A percentile compares a stretch with the other conserved stretches of the same genome.
These are phyloP conservation scores for Penicillium crystallinum DNA, from an alignment of 495 filamentous ascomycete species.

Conservation along the genomic window DNA sequence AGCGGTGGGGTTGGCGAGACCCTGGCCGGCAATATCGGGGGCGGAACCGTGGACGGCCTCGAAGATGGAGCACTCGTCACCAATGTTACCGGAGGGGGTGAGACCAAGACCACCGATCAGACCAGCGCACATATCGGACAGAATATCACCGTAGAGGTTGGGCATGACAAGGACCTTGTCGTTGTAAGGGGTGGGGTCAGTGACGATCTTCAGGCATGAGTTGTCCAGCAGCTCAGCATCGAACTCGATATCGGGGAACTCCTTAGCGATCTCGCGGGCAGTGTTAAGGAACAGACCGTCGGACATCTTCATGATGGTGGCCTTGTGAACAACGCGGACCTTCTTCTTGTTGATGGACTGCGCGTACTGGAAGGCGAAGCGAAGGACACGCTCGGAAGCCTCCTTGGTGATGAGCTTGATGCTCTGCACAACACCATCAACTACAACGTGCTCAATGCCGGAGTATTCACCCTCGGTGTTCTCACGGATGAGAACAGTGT, in stretches of 20 bases:
- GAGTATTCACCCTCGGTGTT: slow-evolving; percentile 99
- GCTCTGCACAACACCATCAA: slow-evolving; percentile 96
- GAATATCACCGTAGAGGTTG: slow-evolving; percentile 98
- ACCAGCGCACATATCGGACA: slow-evolving; percentile 99
- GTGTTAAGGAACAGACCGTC: slow-evolving; percentile 94
- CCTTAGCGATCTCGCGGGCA: slow-evolving; percentile 79
- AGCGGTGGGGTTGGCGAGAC: slow-evolving; percentile 91
- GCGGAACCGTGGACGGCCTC: slow-evolving; percentile 98
- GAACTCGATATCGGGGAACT: slow-evolving; percentile 91
- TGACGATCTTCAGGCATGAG: slow-evolving; percentile 96
- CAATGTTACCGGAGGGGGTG: slow-evolving; percentile 97
- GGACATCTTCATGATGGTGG: slow-evolving; percentile 99
- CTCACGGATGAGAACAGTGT: slow-evolving; percentile 97
- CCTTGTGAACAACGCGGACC: slow-evolving; percentile 97
- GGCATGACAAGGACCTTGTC: slow-evolving; percentile 99
- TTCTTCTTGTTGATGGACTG: slow-evolving; percentile 85
- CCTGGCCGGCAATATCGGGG: slow-evolving; percentile 95
- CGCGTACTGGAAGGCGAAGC: slow-evolving; percentile 97
- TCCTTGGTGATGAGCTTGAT: slow-evolving; percentile 98
- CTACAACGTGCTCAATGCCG: slow-evolving; percentile 96
- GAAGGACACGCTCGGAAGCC: slow-evolving; percentile 88
- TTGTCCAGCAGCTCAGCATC: slow-evolving; percentile 97
- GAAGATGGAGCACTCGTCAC: slow-evolving; percentile 98
- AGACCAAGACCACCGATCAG: slow-evolving; percentile 96
- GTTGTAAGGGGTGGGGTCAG: slow-evolving; percentile 90